Conservation (phyloP, 495 filamentous ascomycete genomes). For the Aspergillus nidulans region DNA sequence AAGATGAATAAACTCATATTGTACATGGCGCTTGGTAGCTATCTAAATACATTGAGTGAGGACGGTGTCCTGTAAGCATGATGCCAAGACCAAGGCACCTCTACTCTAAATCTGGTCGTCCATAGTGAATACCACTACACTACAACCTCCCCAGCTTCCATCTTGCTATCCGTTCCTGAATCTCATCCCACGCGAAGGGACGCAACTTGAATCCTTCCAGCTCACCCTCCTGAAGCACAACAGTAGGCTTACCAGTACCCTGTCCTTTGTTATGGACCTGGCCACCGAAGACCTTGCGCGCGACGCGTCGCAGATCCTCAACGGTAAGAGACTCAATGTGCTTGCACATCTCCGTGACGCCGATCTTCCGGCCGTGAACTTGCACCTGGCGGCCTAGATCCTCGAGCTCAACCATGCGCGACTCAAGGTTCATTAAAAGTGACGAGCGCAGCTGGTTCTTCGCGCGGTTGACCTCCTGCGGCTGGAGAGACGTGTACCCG, state of each 20-base stretch:
- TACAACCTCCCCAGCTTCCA: slow-evolving; percentile 78
- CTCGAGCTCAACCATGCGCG: slow-evolving; percentile 96
- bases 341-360: slow-evolving; percentile 86
- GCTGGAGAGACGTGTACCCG: slow-evolving; percentile 63
- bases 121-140: too few relatives aligned
- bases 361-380: slow-evolving; percentile 86
- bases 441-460: slow-evolving; percentile 95
- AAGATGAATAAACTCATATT: too few relatives aligned
- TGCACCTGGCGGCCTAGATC: slow-evolving; percentile 95
- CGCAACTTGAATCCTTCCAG: slow-evolving; percentile 41
- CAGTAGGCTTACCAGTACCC: slow-evolving; percentile 88
- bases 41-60: slow-evolving; percentile 22
- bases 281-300: slow-evolving; percentile 71
- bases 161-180: slow-evolving; percentile 74
- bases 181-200: slow-evolving; percentile 75
- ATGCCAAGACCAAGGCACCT: slow-evolving; percentile 4
- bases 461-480: slow-evolving; percentile 82
- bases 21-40: slow-evolving; percentile 9
- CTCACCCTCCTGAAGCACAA: slow-evolving; percentile 79
- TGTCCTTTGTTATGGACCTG: slow-evolving; percentile 67
- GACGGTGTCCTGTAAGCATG: slow-evolving; percentile 10
- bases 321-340: slow-evolving; percentile 81
- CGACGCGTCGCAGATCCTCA: slow-evolving; percentile 80
- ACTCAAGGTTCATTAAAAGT: slow-evolving; percentile 96
- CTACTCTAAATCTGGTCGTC: not conserved